Base-by-base conservation (phyloP, 2,329 filamentous ascomycete genomes). In the Huntiella decipiens region DNA sequence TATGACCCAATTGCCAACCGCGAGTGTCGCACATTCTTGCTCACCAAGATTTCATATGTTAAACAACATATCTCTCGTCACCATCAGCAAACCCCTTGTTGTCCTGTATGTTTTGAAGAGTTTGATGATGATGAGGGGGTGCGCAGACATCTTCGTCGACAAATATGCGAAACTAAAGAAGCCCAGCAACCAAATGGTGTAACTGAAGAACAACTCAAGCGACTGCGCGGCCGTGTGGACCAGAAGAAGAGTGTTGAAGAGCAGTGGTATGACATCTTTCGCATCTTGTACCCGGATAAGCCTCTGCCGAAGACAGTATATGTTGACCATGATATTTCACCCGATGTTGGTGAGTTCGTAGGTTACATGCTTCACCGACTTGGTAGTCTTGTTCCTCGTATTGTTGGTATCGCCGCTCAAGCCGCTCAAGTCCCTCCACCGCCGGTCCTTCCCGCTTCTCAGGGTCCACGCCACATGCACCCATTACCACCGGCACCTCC, bases 1-100 rank as follows among this genome's bases (percentile, higher is more conserved):
- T 48, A 44, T 10, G 48, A 56, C 12, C 50, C 52, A 1, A 32
- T 46, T 6, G 51, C 50, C 35, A 52, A 54, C 38, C 47, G 47
- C 11, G 43, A 45, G 15, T 56, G 55, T n/a, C 43, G 51, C 19
- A 49, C 52, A 10, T 53, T 53, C 22, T 45, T 52, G 3, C 45
- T 56, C 5, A 50, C 48, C 11, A 53, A 54, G 35, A 53, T 56
- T 7, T 53, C 51, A n/a, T 55, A 56, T 31, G 53, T 56, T 5
- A 56, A 56, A 43, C 54, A 56, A 22, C 55, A 56, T 28, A 50
- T 53, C 2, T 46, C 50, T 10, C 52, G 55, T 6, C 51, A 45
- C 17, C 54, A 55, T 32, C 50, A 47, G 17, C 52, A 50, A 35
- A 52, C 54, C 2, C 45, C 48, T 16, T 54, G 54, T 35, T 56